These are phyloP conservation scores for Saccharomycopsis capsularis DNA, from an alignment of 805 yeast genomes.

Conservation along the genomic window DNA sequence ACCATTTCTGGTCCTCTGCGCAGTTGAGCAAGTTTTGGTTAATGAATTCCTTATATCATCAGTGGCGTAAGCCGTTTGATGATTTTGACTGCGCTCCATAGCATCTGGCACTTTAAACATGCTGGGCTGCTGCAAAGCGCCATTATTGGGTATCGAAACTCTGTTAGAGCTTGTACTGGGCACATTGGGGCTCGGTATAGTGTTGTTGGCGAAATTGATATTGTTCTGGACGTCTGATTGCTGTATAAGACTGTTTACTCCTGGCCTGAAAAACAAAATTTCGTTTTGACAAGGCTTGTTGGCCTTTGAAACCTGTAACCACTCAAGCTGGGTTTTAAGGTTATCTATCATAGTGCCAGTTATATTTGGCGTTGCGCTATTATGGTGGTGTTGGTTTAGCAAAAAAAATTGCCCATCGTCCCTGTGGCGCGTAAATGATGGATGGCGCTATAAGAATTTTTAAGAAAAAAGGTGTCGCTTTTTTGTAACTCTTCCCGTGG, in stretches of 20 bases:
- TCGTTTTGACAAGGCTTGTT: slow-evolving; percentile 23
- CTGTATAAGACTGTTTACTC: not conserved
- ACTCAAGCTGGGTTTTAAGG: slow-evolving; percentile 25
- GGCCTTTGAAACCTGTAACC: slow-evolving; percentile 26
- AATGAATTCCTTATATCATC: too few species aligned
- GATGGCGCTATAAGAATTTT: too few species aligned
- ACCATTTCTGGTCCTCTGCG: not conserved
- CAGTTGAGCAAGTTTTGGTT: too few species aligned
- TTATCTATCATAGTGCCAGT: slow-evolving; percentile 28
- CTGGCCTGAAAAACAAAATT: slow-evolving; percentile 13
- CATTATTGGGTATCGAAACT: not conserved
- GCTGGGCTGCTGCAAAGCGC: not conserved
- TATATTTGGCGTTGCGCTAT: too few species aligned
- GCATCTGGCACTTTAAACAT: too few species aligned
- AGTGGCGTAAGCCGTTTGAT: too few species aligned
- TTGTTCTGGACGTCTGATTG: not conserved
- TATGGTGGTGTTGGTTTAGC: too few species aligned
- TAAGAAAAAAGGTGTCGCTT: too few species aligned
- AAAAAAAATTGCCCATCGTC: too few species aligned
- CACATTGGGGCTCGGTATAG: not conserved
- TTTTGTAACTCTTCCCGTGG: too few species aligned
- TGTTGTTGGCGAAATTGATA: not conserved
- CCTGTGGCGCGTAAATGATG: too few species aligned
- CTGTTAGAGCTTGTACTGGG: not conserved
- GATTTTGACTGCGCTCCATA: too few species aligned